Percentiles rank a stretch among this genome's conserved stretches.
phyloP scores from a whole-genome alignment of 805 yeast species.

The Maudiozyma turicensis region DNA sequence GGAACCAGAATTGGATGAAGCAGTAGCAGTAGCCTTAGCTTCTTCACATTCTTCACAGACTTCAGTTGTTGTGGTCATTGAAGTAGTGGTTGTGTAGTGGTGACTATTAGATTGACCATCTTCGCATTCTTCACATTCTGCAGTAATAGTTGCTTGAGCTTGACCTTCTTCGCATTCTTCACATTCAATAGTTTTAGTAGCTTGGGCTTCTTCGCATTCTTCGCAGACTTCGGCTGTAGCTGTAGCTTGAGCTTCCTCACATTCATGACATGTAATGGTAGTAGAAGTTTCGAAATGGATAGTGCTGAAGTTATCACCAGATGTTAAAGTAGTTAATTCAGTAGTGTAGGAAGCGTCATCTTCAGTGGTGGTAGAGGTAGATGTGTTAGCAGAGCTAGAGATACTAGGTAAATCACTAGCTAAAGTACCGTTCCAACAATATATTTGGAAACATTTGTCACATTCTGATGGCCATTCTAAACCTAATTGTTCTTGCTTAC shows the following conservation, averaged over 20 bases:
- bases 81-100: conserved; percentile 1
- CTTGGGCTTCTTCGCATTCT: neutral
- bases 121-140: neutral
- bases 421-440: conserved; percentile 63
- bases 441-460: conserved; percentile 52
- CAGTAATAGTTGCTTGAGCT: neutral
- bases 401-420: conserved; percentile 1
- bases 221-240: neutral
- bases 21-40: conserved; percentile 6
- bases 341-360: conserved; percentile 9
- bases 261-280: conserved; percentile 1
- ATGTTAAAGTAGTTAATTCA: neutral
- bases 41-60: conserved; percentile 1
- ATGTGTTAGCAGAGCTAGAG: conserved; percentile 1
- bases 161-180: neutral
- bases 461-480: conserved; percentile 55
- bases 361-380: conserved; percentile 4
- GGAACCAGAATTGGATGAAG: conserved; percentile 2
- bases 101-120: neutral
- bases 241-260: neutral
- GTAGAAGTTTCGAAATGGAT: conserved; percentile 2
- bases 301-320: conserved; percentile 3
- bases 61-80: neutral
- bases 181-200: neutral
- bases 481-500: conserved; percentile 62